phyloP scores from a whole-genome alignment of 129 eudicot genomes.

The Ambrosia trifida region DNA sequence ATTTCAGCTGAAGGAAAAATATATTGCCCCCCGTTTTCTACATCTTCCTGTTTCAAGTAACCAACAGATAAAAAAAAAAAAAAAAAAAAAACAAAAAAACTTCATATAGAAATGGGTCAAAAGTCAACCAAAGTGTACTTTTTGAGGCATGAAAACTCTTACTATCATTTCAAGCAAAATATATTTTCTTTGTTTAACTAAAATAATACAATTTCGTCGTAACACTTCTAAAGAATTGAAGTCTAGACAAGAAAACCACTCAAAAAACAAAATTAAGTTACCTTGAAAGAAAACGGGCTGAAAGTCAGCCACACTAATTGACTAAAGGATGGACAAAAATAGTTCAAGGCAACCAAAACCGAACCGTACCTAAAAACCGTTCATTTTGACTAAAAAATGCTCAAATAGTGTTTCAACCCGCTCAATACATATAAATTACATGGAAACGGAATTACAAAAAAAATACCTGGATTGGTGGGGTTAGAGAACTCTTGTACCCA shows the following conservation, averaged over 20 bases:
- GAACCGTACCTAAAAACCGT: slow-evolving; percentile 1
- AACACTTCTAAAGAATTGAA: not conserved
- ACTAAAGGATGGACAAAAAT: not conserved
- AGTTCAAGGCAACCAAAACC: not conserved
- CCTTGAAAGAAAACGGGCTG: not conserved
- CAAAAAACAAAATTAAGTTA: not conserved
- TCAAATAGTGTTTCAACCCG: not conserved
- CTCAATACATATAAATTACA: not conserved
- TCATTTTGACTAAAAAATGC: not conserved
- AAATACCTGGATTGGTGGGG: slow-evolving; percentile 51
- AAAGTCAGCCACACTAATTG: not conserved
- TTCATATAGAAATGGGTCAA: not conserved
- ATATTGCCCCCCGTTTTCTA: slow-evolving; percentile 41
- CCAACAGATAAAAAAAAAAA: not conserved
- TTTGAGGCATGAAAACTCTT: not conserved
- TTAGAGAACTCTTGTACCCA: slow-evolving; percentile 35
- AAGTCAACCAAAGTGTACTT: not conserved
- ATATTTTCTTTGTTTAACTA: not conserved
- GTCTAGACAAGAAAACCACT: not conserved
- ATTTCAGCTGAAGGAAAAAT: slow-evolving; percentile 35
- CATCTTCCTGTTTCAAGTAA: slow-evolving; percentile 44
- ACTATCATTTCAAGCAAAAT: not conserved
- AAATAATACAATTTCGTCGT: not conserved
- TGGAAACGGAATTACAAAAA: not conserved
- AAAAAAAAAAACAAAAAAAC: no score